Base-by-base conservation (phyloP, 2,329 filamentous ascomycete species). In the Microcera coccophila region DNA sequence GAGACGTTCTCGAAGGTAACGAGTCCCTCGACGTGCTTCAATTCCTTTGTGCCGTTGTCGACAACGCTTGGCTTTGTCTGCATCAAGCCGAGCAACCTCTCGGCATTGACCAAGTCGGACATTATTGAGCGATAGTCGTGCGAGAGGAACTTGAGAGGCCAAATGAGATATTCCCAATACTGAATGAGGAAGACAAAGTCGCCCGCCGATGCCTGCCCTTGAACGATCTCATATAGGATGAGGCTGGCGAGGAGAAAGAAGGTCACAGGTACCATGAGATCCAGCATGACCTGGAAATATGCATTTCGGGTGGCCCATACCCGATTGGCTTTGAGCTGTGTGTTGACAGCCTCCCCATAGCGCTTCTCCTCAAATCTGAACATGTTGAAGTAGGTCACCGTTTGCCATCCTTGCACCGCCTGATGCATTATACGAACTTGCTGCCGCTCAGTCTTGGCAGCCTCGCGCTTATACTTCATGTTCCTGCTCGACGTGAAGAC, bases 101-200 rank as follows among this genome's bases (percentile, higher is more conserved):
- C 83, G 0, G 82, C 80, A 53, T 86, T 79, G 28, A 86, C 76
- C 19, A 87, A 64, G 36, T 78, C 73, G 0, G 52, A 50, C 22
- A 58, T 49, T 16, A 62, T 43, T 5, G 47, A 46, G 3, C 53
- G 50, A 10, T 63, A 58, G 5, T 57, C 55, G 36, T 53, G 53
- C 8, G 57, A 58, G 3, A 66, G 58, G 17, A 56, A 64, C 50
- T 58, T 56, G 57, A 70, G 51, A 1, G 66, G 66, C 38, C 48
- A 78, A 47, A 60, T 73, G 62, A 55, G 49, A 12, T 55, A 53
- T 5, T 65, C 62, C 83, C 83, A 87, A 61, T 85, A 87, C 24
- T 77, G 73, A 14, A 84, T 67, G 19, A 87, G 62, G 15, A 81
- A 81, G 4, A 86, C 76, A 47, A 87, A 82, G 45, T 59, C 57